phyloP scores from a whole-genome alignment of 768 basidiomycete genomes.

The Leccinum aurantiacum region DNA sequence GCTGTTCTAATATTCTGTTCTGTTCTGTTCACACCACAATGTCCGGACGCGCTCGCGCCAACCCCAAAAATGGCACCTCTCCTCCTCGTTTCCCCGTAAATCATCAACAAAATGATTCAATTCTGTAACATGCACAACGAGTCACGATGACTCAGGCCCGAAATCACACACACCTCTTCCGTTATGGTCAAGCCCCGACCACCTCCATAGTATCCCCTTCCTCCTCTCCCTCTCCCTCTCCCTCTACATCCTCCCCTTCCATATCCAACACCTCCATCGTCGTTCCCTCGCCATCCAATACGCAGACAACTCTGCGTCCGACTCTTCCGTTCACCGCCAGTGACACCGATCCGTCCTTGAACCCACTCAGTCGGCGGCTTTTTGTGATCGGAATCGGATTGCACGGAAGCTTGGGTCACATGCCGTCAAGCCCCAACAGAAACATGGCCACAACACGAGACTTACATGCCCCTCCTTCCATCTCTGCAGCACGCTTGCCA shows the following conservation, averaged over 20 bases:
- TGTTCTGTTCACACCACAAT: constrained; percentile 44
- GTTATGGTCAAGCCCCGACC: constrained; percentile 23
- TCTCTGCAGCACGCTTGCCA: constrained; percentile 52
- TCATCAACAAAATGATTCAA: constrained; percentile 15
- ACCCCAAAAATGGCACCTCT: constrained; percentile 33
- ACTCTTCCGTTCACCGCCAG: constrained; percentile 73
- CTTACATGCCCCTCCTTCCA: constrained; percentile 67
- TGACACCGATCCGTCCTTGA: constrained; percentile 51
- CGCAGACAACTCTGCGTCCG: constrained; percentile 74
- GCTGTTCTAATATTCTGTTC: constrained; percentile 29
- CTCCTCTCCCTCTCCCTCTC: constrained; percentile 41
- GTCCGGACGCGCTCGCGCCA: constrained; percentile 30
- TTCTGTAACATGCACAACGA: constrained; percentile 23
- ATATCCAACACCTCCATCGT: constrained; percentile 74
- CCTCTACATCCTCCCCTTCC: constrained; percentile 59
- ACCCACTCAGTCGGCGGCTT: constrained; percentile 54
- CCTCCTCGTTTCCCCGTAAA: constrained; percentile 29
- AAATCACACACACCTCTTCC: constrained; percentile 10
- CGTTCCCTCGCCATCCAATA: constrained; percentile 63
- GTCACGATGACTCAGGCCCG: constrained; percentile 25
- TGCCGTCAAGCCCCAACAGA: constrained; percentile 34
- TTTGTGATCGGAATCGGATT: constrained; percentile 53
- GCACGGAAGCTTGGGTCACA: constrained; percentile 47
- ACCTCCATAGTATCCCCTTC: constrained; percentile 29
- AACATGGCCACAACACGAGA: constrained; percentile 33